These are phyloP conservation scores for Cyberlindnera nakhonratchasimensis DNA, from an alignment of 805 yeast genomes.

Conservation along the genomic window DNA sequence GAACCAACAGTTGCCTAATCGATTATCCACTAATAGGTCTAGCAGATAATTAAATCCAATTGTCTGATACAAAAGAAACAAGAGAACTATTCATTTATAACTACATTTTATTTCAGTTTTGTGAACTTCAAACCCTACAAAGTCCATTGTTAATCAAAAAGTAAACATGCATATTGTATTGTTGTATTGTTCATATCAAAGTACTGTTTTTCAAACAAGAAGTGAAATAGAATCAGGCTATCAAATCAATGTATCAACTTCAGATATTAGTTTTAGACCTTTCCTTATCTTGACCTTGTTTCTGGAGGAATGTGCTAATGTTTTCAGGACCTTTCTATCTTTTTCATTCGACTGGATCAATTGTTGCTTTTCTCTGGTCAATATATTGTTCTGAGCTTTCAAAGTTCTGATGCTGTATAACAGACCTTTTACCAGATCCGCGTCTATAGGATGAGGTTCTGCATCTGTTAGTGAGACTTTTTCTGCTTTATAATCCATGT, in stretches of 20 bases:
- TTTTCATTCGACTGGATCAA: conserved; percentile 9
- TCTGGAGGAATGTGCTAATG: conserved; percentile 16
- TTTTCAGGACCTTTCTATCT: conserved; percentile 21
- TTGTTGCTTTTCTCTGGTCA: conserved; percentile 13
- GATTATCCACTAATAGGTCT: no score
- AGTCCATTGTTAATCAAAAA: not conserved
- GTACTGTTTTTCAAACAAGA: no score
- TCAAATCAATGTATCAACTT: conserved; percentile 23
- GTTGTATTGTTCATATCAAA: no score
- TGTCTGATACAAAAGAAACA: no score
- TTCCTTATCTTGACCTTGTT: conserved; percentile 18
- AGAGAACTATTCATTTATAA: no score
- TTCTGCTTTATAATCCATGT: conserved; percentile 8
- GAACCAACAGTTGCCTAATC: no score
- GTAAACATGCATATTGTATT: no score
- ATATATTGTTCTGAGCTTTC: conserved; percentile 15
- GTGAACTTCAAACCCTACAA: no score
- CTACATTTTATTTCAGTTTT: no score
- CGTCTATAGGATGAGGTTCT: conserved; percentile 5
- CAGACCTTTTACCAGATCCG: conserved; percentile 21
- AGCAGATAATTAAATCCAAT: no score
- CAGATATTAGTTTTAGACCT: conserved; percentile 21
- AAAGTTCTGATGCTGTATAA: conserved; percentile 22
- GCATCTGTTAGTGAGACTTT: no score
- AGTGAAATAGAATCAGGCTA: not conserved